phyloP scores from a whole-genome alignment of 2,329 filamentous ascomycete species.

The Fusarium goolgardi region DNA sequence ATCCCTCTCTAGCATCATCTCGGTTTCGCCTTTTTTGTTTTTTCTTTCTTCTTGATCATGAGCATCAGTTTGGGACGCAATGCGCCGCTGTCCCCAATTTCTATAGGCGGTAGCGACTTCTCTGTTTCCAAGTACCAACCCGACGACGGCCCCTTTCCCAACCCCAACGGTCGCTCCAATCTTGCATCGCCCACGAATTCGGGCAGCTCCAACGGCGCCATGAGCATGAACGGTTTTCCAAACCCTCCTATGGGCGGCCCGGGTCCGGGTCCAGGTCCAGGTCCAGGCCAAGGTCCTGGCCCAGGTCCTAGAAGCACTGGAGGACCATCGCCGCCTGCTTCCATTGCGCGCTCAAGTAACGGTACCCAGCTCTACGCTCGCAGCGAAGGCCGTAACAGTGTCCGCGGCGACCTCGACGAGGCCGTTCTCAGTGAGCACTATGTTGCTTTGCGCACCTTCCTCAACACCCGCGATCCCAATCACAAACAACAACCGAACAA shows the following conservation, averaged over 20 bases:
- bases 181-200: constrained; percentile 78
- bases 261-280: no score
- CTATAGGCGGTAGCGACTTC: constrained; percentile 86
- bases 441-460: constrained; percentile 78
- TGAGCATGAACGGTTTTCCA: constrained; percentile 71
- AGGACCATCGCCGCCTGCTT: constrained; percentile 86
- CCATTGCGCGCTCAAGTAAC: constrained; percentile 85
- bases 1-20: constrained; percentile 46
- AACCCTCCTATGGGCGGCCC: constrained; percentile 51
- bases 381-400: constrained; percentile 70
- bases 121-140: constrained; percentile 76
- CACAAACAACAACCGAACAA: constrained; percentile 82
- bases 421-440: constrained; percentile 82
- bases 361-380: constrained; percentile 75
- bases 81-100: constrained; percentile 84
- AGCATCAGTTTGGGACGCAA: constrained; percentile 69
- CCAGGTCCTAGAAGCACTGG: constrained; percentile 67
- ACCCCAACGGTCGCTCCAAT: constrained; percentile 66
- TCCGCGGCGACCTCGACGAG: constrained; percentile 70
- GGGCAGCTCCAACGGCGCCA: constrained; percentile 66
- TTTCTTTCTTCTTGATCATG: constrained; percentile 62
- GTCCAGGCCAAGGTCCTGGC: constrained; percentile 59
- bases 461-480: constrained; percentile 81
- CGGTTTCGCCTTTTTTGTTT: constrained; percentile 34
- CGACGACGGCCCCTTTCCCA: constrained; percentile 64